Conservation (phyloP, 2,329 filamentous ascomycete genomes). For the Fonsecaea multimorphosa region DNA sequence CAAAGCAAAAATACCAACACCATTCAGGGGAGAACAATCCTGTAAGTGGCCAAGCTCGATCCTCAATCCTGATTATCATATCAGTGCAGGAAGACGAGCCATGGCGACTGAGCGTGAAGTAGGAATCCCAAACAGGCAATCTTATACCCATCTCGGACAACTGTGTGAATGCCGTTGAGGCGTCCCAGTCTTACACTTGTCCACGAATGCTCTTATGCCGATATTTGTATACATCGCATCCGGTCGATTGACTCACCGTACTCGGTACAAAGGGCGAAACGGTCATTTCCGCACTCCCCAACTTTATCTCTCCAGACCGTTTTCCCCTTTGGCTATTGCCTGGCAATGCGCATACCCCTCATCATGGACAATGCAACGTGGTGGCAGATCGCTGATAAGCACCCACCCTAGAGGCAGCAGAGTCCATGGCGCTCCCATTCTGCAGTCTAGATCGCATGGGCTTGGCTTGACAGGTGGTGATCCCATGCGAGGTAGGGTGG, state of each 20-base stretch:
- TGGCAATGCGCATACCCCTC: conserved; percentile 11
- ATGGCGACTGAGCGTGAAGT: neutral
- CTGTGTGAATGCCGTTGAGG: no score
- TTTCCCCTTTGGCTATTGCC: conserved; percentile 5
- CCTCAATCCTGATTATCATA: neutral
- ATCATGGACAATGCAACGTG: conserved; percentile 16
- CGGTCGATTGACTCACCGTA: conserved; percentile 11
- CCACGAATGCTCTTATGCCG: neutral
- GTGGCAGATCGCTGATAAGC: conserved; percentile 18
- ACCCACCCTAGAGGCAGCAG: neutral
- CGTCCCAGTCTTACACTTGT: neutral
- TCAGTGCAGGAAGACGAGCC: neutral
- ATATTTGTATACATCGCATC: neutral
- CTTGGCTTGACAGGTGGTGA: conserved; percentile 7
- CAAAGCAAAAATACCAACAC: neutral
- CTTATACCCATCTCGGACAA: neutral
- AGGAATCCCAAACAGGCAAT: conserved; percentile 13
- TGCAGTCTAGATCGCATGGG: conserved; percentile 4
- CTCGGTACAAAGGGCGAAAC: neutral
- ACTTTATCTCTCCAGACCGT: conserved; percentile 5
- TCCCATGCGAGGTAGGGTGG: conserved; percentile 2
- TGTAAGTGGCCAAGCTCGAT: neutral
- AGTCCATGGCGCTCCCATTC: neutral
- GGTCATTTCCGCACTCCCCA: conserved; percentile 14
- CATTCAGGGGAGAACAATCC: neutral